Evolutionary conservation across 495 filamentous ascomycete genomes (phyloP).

Genomic region (Neurospora sp.): DNA sequence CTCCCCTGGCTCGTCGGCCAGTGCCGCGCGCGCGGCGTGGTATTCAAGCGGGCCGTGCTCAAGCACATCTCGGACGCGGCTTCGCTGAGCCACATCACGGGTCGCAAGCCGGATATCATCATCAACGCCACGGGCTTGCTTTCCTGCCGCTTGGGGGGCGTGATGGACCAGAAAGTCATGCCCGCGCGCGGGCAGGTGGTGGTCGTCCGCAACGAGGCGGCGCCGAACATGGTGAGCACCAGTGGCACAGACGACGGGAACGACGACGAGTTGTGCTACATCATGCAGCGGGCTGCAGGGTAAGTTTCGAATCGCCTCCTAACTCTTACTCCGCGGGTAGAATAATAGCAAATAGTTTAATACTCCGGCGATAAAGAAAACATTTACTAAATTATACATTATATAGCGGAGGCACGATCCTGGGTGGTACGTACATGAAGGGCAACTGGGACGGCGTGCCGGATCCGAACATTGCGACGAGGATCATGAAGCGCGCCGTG

Average conservation of each 20-base stretch:
- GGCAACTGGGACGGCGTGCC: slow-evolving; percentile 72
- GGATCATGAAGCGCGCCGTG: slow-evolving; percentile 84
- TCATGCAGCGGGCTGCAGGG: slow-evolving; percentile 79
- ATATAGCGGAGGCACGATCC: slow-evolving; percentile 52
- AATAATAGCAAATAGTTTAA: no score
- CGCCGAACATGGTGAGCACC: slow-evolving; percentile 55
- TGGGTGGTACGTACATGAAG: slow-evolving; percentile 82
- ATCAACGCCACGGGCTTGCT: slow-evolving; percentile 84
- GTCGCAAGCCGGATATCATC: slow-evolving; percentile 55
- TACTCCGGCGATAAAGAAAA: no score
- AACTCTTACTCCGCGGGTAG: no score
- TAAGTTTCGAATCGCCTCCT: no score
- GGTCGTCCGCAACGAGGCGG: slow-evolving; percentile 72
- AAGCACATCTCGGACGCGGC: slow-evolving; percentile 66
- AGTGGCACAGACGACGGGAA: slow-evolving; percentile 71
- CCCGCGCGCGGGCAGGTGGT: slow-evolving; percentile 84
- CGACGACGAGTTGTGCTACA: slow-evolving; percentile 69
- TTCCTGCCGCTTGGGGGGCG: slow-evolving; percentile 67
- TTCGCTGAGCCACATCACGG: slow-evolving; percentile 46
- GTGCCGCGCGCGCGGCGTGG: slow-evolving; percentile 59
- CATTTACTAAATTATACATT: no score
- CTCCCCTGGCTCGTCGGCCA: slow-evolving; percentile 73
- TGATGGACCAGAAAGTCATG: slow-evolving; percentile 61
- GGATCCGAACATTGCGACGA: slow-evolving; percentile 67
- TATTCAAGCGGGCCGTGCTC: slow-evolving; percentile 48